Conservation (phyloP, 495 filamentous ascomycete species). For the Pseudomonodictys pantanalensis region DNA sequence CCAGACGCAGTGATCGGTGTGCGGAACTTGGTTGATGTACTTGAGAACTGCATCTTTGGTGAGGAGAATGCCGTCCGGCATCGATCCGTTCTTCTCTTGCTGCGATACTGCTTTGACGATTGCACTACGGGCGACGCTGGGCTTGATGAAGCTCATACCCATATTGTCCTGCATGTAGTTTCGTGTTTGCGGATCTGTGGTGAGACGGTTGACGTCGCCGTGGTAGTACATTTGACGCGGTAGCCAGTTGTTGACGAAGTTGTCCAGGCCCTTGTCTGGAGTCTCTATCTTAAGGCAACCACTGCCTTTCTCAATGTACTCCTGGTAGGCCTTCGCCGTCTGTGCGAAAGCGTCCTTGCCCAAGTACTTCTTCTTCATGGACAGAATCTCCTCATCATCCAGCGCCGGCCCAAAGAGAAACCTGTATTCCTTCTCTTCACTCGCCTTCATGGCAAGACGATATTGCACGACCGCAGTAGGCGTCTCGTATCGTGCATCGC, state of each 20-base stretch:
- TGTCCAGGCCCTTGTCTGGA: constrained; percentile 54
- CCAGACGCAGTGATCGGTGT: constrained; percentile 60
- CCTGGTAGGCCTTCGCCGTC: constrained; percentile 47
- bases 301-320: constrained; percentile 49
- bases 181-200: constrained; percentile 57
- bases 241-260: constrained; percentile 59
- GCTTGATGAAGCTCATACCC: constrained; percentile 59
- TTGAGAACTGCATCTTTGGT: constrained; percentile 55
- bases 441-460: constrained; percentile 41
- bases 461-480: constrained; percentile 56
- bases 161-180: constrained; percentile 61
- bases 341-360: constrained; percentile 49
- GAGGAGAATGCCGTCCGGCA: constrained; percentile 57
- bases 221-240: constrained; percentile 58
- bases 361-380: constrained; percentile 50
- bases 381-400: constrained; percentile 49
- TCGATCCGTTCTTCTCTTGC: constrained; percentile 53
- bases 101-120: constrained; percentile 51
- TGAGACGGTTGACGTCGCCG: constrained; percentile 57
- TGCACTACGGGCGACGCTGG: constrained; percentile 47
- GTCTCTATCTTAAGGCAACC: constrained; percentile 54
- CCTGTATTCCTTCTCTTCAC: constrained; percentile 48
- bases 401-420: constrained; percentile 56
- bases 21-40: constrained; percentile 59
- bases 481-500: constrained; percentile 55